Base-by-base conservation (phyloP, 2,329 filamentous ascomycete species). In the Ophiocordyceps sinensis region DNA sequence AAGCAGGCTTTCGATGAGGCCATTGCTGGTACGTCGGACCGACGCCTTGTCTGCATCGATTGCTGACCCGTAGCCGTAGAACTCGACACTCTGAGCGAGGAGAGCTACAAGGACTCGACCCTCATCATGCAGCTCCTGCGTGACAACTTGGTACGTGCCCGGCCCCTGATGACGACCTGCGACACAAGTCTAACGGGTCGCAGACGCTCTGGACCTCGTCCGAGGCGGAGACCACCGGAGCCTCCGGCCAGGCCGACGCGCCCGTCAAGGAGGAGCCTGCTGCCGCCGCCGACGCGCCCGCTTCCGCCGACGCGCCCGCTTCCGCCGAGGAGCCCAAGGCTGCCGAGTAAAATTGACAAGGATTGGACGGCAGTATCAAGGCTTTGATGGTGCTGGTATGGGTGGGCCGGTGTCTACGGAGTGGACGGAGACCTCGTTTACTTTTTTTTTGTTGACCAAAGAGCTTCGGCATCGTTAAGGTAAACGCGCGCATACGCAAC, bases 1-100 rank as follows among this genome's bases (percentile, higher is more conserved):
- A 96, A 96, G 80, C 89, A 96, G 75, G 89, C 91, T 39, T 96
- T 96, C 60, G 89, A 96, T 63, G 89, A 96, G 68, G 89, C 89
- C 53, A 95, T 95, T 77, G 88, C 88, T 57, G 70, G 70, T 74
- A 55, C 49, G 61, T 40, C 9, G 21, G 19, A 5, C 23, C 13
- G 6, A 11, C 5, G 13, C 21, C 14, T 19, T 15, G 8, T 17
- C 36, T 15, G 14, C 19, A 17, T 31, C 9, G 12, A 7, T 23
- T 23, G 8, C 28, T 37, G 35, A 37, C 35, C 14, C 10, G 13
- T 10, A 3, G 14, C 28, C n/a, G 13, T 59, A 87, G 87, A 95
- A 75, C 85, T 95, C 53, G 88, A 95, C 66, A 94, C 88, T 53
- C 74, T 95, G 53, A 93, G 85, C 64, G 88, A 95, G 79, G 88